phyloP scores from a whole-genome alignment of 352 stramenopile species.

The Pythium sp. region DNA sequence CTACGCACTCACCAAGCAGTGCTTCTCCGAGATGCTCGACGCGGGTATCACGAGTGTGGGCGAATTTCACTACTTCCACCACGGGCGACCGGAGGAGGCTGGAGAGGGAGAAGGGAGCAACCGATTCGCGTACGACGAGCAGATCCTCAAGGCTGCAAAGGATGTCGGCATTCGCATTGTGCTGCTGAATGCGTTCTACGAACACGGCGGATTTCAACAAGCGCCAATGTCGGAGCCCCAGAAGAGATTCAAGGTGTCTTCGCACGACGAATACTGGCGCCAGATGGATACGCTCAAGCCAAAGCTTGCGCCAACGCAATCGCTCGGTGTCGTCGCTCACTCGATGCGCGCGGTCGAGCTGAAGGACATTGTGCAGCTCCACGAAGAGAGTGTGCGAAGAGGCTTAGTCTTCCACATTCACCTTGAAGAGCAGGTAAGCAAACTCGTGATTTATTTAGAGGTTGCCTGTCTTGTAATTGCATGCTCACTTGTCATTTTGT shows the following conservation, averaged over 20 bases:
- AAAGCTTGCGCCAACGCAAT: constrained; percentile 41
- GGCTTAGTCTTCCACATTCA: constrained; percentile 73
- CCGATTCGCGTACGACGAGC: constrained; percentile 68
- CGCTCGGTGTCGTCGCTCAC: constrained; percentile 69
- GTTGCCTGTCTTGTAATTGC: background rate
- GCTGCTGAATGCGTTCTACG: constrained; percentile 74
- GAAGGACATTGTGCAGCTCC: constrained; percentile 55
- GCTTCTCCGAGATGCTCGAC: constrained; percentile 78
- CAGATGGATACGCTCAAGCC: constrained; percentile 58
- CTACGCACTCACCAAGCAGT: constrained; percentile 66
- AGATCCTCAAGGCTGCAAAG: constrained; percentile 53
- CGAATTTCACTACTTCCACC: constrained; percentile 84
- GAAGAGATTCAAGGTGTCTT: constrained; percentile 70
- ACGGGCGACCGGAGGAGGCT: constrained; percentile 35
- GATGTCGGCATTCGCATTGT: constrained; percentile 74
- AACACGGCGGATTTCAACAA: constrained; percentile 62
- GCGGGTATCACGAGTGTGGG: constrained; percentile 74
- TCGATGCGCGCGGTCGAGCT: constrained; percentile 72
- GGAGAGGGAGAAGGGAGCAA: constrained; percentile 22
- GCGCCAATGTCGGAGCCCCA: constrained; percentile 60
- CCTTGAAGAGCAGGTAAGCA: constrained; percentile 44
- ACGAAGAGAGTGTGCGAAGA: constrained; percentile 59
- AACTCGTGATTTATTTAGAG: background rate
- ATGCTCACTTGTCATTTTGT: background rate
- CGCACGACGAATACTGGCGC: constrained; percentile 59